Evolutionary conservation across 2,329 filamentous ascomycete species (phyloP).

Genomic region (Ophiostoma sp.): DNA sequence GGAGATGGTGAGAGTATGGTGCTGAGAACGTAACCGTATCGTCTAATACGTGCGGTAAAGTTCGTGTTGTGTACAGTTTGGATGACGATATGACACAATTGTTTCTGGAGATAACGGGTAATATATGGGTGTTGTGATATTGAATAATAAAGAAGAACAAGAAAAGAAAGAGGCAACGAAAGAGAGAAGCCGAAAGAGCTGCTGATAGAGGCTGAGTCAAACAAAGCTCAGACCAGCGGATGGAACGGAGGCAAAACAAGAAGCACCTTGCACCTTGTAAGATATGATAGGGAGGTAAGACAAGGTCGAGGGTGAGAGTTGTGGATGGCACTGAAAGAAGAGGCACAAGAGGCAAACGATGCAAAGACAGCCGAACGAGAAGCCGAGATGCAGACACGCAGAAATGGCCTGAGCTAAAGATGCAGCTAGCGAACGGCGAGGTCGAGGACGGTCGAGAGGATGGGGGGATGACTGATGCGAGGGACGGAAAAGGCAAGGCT

Average conservation of each 20-base stretch:
- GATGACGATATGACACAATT: neutral
- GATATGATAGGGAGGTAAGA: too few relatives aligned
- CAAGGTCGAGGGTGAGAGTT: neutral
- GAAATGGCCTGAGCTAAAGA: neutral
- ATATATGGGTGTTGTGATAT: neutral
- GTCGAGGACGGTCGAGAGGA: neutral
- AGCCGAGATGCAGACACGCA: too few relatives aligned
- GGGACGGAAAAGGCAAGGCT: neutral
- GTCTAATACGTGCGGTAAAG: neutral
- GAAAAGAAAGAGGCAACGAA: neutral
- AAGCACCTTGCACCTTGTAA: conserved; percentile 3
- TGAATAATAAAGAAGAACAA: neutral
- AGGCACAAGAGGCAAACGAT: conserved; percentile 2
- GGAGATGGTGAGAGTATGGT: neutral
- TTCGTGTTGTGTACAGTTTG: neutral
- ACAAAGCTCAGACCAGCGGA: conserved; percentile 17
- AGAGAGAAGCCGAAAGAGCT: neutral
- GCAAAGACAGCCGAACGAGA: neutral
- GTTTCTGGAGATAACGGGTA: neutral
- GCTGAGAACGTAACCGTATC: neutral
- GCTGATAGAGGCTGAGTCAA: conserved; percentile 9
- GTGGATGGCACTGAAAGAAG: neutral
- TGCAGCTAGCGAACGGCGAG: neutral
- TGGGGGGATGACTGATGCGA: neutral
- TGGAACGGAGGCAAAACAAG: conserved; percentile 18